These are phyloP conservation scores for Trypanosoma lewisi DNA, from an alignment of 208 protist genomes.

Conservation along the genomic window DNA sequence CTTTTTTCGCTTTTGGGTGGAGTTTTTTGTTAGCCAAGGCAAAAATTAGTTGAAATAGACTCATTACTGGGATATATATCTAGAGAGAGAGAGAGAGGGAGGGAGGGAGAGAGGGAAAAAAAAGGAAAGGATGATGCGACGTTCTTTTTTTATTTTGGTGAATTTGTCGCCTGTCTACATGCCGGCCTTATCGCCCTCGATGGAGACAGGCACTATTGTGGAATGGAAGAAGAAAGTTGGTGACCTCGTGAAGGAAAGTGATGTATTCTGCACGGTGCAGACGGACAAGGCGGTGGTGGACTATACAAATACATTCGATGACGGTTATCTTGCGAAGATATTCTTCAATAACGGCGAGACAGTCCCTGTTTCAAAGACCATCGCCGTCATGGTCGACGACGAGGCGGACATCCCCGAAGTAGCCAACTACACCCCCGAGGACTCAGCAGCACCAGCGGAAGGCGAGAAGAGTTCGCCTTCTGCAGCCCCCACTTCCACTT, in stretches of 20 bases:
- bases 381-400: conserved; percentile 87
- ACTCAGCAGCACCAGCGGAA: conserved; percentile 8
- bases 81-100: neutral
- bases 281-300: conserved; percentile 98
- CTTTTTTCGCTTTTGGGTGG: too few relatives aligned
- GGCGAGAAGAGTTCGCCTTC: neutral
- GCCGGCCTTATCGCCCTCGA: conserved; percentile 89
- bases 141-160: conserved; percentile 56
- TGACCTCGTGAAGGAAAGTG: conserved; percentile 90
- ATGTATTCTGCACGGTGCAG: conserved; percentile 94
- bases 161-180: conserved; percentile 84
- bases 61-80: too few relatives aligned
- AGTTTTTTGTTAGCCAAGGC: neutral
- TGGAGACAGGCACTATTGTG: conserved; percentile 81
- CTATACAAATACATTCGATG: conserved; percentile 93
- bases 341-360: conserved; percentile 79
- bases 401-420: conserved; percentile 42
- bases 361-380: conserved; percentile 72
- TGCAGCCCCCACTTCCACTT: conserved; percentile 19
- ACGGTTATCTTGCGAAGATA: conserved; percentile 95
- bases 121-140: conserved; percentile 39
- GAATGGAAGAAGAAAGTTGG: conserved; percentile 93
- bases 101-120: conserved; percentile 1
- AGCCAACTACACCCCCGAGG: conserved; percentile 34
- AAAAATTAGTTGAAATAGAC: neutral